phyloP scores from a whole-genome alignment of 2,329 filamentous ascomycete genomes.

The Pseudocercospora fijiensis region DNA sequence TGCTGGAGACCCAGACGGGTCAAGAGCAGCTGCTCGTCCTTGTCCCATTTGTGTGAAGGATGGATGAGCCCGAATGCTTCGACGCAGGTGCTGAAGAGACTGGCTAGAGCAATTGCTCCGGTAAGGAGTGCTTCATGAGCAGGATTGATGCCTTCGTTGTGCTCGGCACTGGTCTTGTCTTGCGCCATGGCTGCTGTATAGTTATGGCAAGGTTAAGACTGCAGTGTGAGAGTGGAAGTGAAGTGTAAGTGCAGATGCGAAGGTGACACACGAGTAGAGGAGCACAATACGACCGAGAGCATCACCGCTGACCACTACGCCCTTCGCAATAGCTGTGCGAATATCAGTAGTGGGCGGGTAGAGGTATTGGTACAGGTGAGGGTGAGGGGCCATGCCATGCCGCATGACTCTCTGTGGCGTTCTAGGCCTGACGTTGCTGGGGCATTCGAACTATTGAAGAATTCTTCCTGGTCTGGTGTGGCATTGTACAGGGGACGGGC shows the following conservation, averaged over 20 bases:
- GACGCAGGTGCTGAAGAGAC: conserved; percentile 49
- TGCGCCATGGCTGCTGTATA: conserved; percentile 20
- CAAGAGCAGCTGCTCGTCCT: conserved; percentile 46
- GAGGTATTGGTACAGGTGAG: conserved; percentile 8
- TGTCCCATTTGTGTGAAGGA: conserved; percentile 44
- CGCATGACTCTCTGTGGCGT: conserved; percentile 16
- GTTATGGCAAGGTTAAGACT: not conserved
- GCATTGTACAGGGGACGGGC: conserved; percentile 8
- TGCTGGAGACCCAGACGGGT: conserved; percentile 49
- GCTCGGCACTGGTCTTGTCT: conserved; percentile 25
- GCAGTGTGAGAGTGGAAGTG: not conserved
- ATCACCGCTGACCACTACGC: conserved; percentile 2
- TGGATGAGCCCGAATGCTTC: conserved; percentile 50
- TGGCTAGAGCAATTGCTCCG: conserved; percentile 45
- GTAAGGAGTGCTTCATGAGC: conserved; percentile 38
- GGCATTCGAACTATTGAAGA: not conserved
- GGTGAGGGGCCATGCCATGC: conserved; percentile 5
- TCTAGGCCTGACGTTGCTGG: conserved; percentile 9
- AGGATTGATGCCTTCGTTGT: conserved; percentile 29
- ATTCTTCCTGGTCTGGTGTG: not conserved
- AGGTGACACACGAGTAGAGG: not conserved
- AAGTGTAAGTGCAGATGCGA: not conserved
- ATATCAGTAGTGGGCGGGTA: not conserved
- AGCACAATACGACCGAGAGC: not conserved
- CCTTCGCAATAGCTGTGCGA: not conserved